These are phyloP conservation scores for Lodderomyces parapsilosis DNA, from an alignment of 1,139 yeast species.

Conservation along the genomic window DNA sequence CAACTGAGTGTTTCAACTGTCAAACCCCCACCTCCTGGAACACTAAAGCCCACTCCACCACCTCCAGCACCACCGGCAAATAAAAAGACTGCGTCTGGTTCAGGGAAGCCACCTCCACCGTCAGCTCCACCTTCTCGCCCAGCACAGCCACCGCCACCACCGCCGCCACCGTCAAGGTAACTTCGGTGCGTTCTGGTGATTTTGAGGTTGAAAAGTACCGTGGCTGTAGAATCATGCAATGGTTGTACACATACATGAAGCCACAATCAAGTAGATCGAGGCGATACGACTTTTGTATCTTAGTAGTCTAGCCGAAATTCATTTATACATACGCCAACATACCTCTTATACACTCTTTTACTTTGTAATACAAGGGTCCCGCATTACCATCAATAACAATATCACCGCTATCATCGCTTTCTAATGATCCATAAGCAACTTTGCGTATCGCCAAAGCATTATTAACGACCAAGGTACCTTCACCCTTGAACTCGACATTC, in stretches of 20 bases:
- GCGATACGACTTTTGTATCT: no score
- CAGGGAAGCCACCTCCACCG: slow-evolving; percentile 19
- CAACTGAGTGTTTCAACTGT: slow-evolving; percentile 9
- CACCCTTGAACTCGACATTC: slow-evolving; percentile 87
- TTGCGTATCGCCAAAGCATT: slow-evolving; percentile 74
- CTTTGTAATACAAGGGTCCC: slow-evolving; percentile 74
- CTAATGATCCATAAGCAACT: slow-evolving; percentile 42
- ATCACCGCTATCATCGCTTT: slow-evolving; percentile 66
- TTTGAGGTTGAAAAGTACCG: no score
- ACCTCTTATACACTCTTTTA: slow-evolving; percentile 70
- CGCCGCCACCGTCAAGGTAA: slow-evolving; percentile 18
- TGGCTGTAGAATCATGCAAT: no score
- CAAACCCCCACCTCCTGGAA: slow-evolving; percentile 27
- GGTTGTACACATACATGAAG: no score
- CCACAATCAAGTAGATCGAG: no score
- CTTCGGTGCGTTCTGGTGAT: no score
- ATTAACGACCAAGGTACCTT: slow-evolving; percentile 87
- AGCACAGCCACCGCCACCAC: slow-evolving; percentile 9
- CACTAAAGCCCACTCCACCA: slow-evolving; percentile 21
- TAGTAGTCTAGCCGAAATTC: no score
- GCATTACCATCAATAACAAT: slow-evolving; percentile 81
- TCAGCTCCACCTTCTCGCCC: slow-evolving; percentile 13
- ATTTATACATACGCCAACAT: slow-evolving; percentile 72
- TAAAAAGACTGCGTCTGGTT: slow-evolving; percentile 14
- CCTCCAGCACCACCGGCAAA: slow-evolving; percentile 14